Conservation (phyloP, 1,284 basidiomycete genomes). For the Schizophyllum amplum region DNA sequence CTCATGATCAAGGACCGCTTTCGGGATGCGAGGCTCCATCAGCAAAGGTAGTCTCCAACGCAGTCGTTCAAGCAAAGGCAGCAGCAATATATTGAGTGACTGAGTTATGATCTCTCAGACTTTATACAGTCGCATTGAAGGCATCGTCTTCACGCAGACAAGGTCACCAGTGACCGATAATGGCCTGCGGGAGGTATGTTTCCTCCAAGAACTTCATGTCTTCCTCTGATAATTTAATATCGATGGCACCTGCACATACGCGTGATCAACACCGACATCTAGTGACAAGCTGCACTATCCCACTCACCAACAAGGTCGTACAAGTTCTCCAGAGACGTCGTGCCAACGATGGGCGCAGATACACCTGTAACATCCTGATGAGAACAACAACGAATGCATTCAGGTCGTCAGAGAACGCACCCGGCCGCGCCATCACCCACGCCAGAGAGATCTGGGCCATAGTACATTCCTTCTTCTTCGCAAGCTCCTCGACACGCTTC, state of each 20-base stretch:
- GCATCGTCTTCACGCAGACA: too few relatives aligned
- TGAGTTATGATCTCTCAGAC: not conserved
- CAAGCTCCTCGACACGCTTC: conserved; percentile 38
- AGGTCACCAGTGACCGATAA: conserved; percentile 35
- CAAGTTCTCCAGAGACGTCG: conserved; percentile 45
- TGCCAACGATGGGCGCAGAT: conserved; percentile 49
- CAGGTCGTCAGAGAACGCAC: too few relatives aligned
- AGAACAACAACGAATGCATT: too few relatives aligned
- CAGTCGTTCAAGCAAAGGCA: not conserved
- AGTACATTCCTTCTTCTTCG: conserved; percentile 36
- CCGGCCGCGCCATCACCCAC: conserved; percentile 38
- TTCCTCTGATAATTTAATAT: conserved; percentile 40
- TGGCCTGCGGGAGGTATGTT: conserved; percentile 31
- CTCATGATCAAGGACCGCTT: too few relatives aligned
- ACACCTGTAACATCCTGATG: too few relatives aligned
- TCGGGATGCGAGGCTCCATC: too few relatives aligned
- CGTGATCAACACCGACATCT: not conserved
- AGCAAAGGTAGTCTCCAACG: too few relatives aligned
- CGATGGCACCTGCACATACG: conserved; percentile 14
- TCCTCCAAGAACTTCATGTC: conserved; percentile 43
- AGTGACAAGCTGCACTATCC: not conserved
- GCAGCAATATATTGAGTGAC: not conserved
- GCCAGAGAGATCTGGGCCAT: conserved; percentile 59
- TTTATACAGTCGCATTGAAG: too few relatives aligned
- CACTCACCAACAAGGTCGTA: conserved; percentile 38